Conservation (phyloP, 2,329 filamentous ascomycete species). For the Phyllosticta paracitricarpa region DNA sequence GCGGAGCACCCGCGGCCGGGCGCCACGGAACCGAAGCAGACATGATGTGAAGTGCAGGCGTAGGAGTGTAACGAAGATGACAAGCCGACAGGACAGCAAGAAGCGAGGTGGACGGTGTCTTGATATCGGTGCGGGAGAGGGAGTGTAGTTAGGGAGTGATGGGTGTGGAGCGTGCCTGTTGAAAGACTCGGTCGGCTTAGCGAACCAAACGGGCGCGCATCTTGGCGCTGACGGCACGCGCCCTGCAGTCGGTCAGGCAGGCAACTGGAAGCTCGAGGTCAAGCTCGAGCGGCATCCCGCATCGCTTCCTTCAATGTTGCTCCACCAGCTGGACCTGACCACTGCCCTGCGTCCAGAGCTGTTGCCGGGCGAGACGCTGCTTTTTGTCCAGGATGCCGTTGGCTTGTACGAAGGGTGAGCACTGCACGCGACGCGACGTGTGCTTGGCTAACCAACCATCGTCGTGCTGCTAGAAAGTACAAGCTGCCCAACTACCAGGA, state of each 20-base stretch:
- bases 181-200: background rate
- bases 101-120: background rate
- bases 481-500: slow-evolving; percentile 92
- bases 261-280: background rate
- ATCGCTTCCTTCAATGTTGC: slow-evolving; percentile 72
- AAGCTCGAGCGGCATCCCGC: background rate
- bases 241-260: background rate
- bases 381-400: slow-evolving; percentile 96
- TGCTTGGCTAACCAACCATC: slow-evolving; percentile 10
- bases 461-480: slow-evolving; percentile 57
- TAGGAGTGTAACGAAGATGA: slow-evolving; percentile 1
- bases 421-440: background rate
- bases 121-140: background rate
- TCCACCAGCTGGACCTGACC: slow-evolving; percentile 90
- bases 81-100: background rate
- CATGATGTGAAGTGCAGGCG: background rate
- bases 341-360: slow-evolving; percentile 90
- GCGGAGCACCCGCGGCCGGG: slow-evolving; percentile 3
- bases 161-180: background rate
- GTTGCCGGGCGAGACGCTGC: slow-evolving; percentile 82
- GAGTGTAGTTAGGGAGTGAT: background rate
- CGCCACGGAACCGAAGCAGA: slow-evolving; percentile 9
- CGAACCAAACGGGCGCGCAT: background rate
- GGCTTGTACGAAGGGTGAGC: slow-evolving; percentile 93
- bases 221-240: slow-evolving; percentile 3